Evolutionary conservation across 768 basidiomycete genomes (phyloP).

Genomic region (Pholiota conissans): DNA sequence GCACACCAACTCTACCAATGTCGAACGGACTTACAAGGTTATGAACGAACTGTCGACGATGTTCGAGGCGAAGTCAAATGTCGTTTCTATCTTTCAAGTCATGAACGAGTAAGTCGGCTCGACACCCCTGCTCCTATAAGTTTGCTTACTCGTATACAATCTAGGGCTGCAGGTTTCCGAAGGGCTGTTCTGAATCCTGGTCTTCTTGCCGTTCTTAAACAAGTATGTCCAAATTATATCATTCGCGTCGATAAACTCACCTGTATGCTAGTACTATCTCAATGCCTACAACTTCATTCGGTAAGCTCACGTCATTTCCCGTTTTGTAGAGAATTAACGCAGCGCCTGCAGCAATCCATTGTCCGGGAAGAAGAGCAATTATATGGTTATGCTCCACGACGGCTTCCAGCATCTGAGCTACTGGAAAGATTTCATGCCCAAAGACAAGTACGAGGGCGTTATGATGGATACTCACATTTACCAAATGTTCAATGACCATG

Average conservation of each 20-base stretch:
- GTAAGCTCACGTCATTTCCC: conserved; percentile 36
- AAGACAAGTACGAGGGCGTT: conserved; percentile 56
- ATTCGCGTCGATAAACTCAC: background rate
- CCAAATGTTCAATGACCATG: conserved; percentile 63
- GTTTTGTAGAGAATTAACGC: background rate
- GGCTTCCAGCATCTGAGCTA: conserved; percentile 73
- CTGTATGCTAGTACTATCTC: conserved; percentile 52
- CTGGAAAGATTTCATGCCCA: conserved; percentile 63
- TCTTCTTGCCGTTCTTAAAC: conserved; percentile 47
- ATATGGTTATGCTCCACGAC: conserved; percentile 67
- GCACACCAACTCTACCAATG: conserved; percentile 64
- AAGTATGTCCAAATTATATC: conserved; percentile 24
- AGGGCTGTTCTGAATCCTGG: conserved; percentile 8
- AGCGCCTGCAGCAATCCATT: conserved; percentile 30
- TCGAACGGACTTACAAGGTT: conserved; percentile 62
- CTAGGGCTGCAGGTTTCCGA: conserved; percentile 8
- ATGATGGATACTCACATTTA: conserved; percentile 81
- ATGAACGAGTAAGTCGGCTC: conserved; percentile 63
- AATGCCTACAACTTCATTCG: conserved; percentile 74
- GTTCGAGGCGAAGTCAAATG: conserved; percentile 50
- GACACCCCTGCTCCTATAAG: background rate
- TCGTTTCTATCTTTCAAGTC: conserved; percentile 67
- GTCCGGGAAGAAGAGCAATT: conserved; percentile 45
- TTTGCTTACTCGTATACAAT: background rate
- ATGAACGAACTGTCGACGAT: conserved; percentile 60